Evolutionary conservation across 495 filamentous ascomycete genomes (phyloP), one percentile per base, ranked within the genome.

Genomic region (Tuber magnatum): DNA sequence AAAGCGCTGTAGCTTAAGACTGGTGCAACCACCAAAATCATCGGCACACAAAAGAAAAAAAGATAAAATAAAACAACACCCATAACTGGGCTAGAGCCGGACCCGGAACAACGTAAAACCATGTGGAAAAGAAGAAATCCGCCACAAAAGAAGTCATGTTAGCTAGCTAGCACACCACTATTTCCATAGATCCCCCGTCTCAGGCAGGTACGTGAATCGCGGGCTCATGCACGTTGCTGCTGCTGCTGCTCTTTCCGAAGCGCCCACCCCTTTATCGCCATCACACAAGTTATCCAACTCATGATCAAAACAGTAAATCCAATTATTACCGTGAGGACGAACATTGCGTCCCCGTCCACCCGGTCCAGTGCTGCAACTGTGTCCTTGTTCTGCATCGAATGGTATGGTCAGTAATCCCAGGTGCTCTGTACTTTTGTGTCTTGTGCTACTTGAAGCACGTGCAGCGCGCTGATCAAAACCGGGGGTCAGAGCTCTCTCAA

Each of bases 201-300:
- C 28, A 65, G 3, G 56, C 56, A 65, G 39, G 39, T 40, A 61
- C 56, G 56, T 65, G 56, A 18, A 32, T 65, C 28, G 28, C 6
- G 35, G 28, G 28, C 14, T 65, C 56, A 65, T 65, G 56, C 56
- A 18, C 28, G 46, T 20, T 46, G 16, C 18, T 20, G 46, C 46
- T 46, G 16, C 18, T 20, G 42, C 10, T 81, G 76, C 82, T 94
- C 89, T 75, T 85, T 88, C 79, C 90, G 88, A 24, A 90, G 83
- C 1, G 93, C 93, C 93, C 93, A 97, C 28, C 93, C 94, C 84
- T 97, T 97, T 79, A 97, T 83, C n/a, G 94, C 90, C 71, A 97
- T 88, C 4, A 92, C 83, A 44, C 93, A 71, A 42, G 94, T 88
- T 71, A 91, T 87, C 89, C 92, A 95, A 0, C 93, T 91, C 93